phyloP scores from a whole-genome alignment of 106 monocot species.

The Hemerocallis citrina region DNA sequence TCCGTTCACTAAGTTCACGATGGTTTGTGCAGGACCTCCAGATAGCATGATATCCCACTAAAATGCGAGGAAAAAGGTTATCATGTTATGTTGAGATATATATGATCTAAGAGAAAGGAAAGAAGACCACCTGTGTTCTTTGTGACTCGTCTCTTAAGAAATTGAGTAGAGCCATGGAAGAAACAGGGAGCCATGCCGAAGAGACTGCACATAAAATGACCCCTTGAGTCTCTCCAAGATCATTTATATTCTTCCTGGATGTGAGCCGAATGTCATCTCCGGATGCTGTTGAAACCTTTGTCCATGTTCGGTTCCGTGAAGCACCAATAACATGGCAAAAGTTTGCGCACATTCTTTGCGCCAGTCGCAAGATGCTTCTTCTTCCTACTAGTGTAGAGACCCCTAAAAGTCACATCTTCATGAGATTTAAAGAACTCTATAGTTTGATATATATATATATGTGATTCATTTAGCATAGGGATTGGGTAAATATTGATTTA shows the following conservation, averaged over 20 bases:
- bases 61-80: no score
- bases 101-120: not conserved
- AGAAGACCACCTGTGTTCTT: constrained; percentile 25
- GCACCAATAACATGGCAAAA: constrained; percentile 29
- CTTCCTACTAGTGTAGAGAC: constrained; percentile 46
- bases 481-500: no score
- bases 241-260: constrained; percentile 38
- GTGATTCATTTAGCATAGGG: no score
- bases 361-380: constrained; percentile 49
- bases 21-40: constrained; percentile 14
- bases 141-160: constrained; percentile 42
- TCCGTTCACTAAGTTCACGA: constrained; percentile 40
- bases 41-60: constrained; percentile 56
- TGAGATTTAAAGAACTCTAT: no score
- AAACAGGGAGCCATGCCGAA: constrained; percentile 47
- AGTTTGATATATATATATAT: no score
- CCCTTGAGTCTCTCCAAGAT: constrained; percentile 49
- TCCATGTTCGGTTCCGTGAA: constrained; percentile 33
- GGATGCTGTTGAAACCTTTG: constrained; percentile 18
- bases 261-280: constrained; percentile 36
- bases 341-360: constrained; percentile 37
- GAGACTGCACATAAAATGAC: constrained; percentile 32
- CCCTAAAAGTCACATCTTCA: no score
- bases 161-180: constrained; percentile 25
- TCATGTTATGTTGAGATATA: no score